Evolutionary conservation across 805 yeast species (phyloP).

Genomic region (Spathaspora passalidarum): DNA sequence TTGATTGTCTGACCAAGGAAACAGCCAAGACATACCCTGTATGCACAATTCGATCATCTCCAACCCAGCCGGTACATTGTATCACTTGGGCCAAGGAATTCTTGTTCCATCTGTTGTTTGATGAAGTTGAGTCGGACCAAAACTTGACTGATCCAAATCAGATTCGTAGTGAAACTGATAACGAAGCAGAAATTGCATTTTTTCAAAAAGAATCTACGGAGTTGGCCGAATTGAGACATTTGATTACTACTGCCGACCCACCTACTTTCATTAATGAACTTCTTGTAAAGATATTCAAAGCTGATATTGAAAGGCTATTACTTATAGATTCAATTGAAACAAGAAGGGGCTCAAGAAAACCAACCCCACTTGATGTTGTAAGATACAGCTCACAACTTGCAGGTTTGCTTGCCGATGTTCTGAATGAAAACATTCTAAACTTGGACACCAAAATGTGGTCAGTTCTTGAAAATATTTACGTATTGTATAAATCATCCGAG

Average conservation of each 20-base stretch:
- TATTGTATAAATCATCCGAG: slow-evolving; percentile 48
- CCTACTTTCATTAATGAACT: slow-evolving; percentile 37
- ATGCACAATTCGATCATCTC: slow-evolving; percentile 95
- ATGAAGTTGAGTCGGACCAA: slow-evolving; percentile 36
- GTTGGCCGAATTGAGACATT: slow-evolving; percentile 36
- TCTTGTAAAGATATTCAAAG: slow-evolving; percentile 57
- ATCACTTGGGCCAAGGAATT: slow-evolving; percentile 97
- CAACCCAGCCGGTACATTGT: slow-evolving; percentile 93
- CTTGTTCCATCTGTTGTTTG: slow-evolving; percentile 76
- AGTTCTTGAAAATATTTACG: slow-evolving; percentile 57
- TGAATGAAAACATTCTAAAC: slow-evolving; percentile 20
- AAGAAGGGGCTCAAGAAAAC: slow-evolving; percentile 48
- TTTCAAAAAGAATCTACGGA: slow-evolving; percentile 68
- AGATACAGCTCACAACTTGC: slow-evolving; percentile 14
- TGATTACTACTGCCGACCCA: slow-evolving; percentile 12
- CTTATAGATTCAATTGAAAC: slow-evolving; percentile 72
- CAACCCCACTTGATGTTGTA: slow-evolving; percentile 53
- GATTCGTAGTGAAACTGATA: slow-evolving; percentile 51
- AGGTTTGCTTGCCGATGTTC: slow-evolving; percentile 8
- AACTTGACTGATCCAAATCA: slow-evolving; percentile 20
- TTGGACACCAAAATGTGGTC: slow-evolving; percentile 56
- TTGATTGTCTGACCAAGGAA: slow-evolving; percentile 84
- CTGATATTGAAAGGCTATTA: slow-evolving; percentile 76
- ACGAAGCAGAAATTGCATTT: slow-evolving; percentile 61
- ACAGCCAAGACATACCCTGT: slow-evolving; percentile 92